Evolutionary conservation across 177 flowering plant genomes (phyloP), one percentile per base, ranked within the genome.

Genomic region (Tripterygium wilfordii): DNA sequence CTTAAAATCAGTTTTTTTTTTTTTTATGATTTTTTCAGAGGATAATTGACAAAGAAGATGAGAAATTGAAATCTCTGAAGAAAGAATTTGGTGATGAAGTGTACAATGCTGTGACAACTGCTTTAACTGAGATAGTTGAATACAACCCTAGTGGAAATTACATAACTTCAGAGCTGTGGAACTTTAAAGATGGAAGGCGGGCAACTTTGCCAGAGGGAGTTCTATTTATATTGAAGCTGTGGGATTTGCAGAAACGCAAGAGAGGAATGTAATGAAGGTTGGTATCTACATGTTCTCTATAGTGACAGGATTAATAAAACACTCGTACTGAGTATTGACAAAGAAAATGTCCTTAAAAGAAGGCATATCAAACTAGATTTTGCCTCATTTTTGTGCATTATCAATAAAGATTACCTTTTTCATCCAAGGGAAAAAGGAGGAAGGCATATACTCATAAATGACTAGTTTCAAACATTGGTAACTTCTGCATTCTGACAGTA

Each of bases 81-180:
- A 35, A 51, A 0, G 80, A 79, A 4, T 47, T 60, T 41, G 96
- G 91, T 16, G 68, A 67, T 1, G 78, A 67, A 23, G 80, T 53
- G 3, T 74, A 53, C 59, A 48, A 31, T 8, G 88, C 91, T 5
- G 85, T 86, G 14, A 48, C 51, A 3, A 32, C 68, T 18, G 78
- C 88, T 14, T 43, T 83, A 62, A 42, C 35, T 52, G 82, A 83
- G 61, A 48, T 78, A 27, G 82, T 79, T 35, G 81, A 79, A 54
- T 81, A 79, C 60, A 86, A 86, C 24, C 88, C 87, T 0, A 86
- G 86, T 48, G 83, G 85, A 17, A 48, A 85, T 30, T 79, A 74
- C 38, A 41, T 57, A 42, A 57, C 60, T 10, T 42, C 65, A 7
- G 85, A 81, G 41, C 42, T 81, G 19, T 84, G 85, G 91, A 77